Base-by-base conservation (phyloP, 306 rosid genomes). In the Citrullus colocynthis region DNA sequence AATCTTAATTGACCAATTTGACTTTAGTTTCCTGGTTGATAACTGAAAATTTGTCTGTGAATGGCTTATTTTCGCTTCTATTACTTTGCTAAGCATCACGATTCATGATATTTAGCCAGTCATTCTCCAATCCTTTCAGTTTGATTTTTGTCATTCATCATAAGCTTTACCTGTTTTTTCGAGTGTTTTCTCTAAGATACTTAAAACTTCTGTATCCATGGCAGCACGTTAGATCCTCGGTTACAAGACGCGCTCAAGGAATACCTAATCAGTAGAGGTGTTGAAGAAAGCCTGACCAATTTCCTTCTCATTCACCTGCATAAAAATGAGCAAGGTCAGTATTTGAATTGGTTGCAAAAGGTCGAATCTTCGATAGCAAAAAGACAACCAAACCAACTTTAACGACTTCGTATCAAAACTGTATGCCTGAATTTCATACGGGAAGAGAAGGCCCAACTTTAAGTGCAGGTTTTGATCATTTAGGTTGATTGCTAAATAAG, bases 281-380 rank as follows among this genome's bases (percentile, higher is more conserved):
- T 94, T 70, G 89, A 88, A 42, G 84, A 78, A 77, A 82, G 64
- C 83, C 84, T 94, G 32, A 90, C 86, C 41, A 86, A 81, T 79
- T 92, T 90, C 82, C 93, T 94, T 81, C 82, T 89, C 57, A 85
- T 78, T 83, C 85, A 89, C 83, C 83, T 89, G 9, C 93, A 88
- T 79, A 85, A 71, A 74, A 89, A 86, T 77, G 96, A 91, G 86
- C 93, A 90, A 65, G 83, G 74, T 52, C 96, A 90, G 42, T 94
- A 94, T 39, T 77, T 88, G 75, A 86, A 90, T 76, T 94, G 98
- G 98, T 82, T 91, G 75, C 82, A 85, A 78, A 83, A 74, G 58
- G 88, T 87, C 28, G 88, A 89, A 69, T 89, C 84, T 42, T 85
- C 75, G 36, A 56, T 85, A 32, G 74, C 83, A 16, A 67, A 83